These are phyloP conservation scores for Neonothopanus nambi DNA, from an alignment of 1,284 basidiomycete species.

Conservation along the genomic window DNA sequence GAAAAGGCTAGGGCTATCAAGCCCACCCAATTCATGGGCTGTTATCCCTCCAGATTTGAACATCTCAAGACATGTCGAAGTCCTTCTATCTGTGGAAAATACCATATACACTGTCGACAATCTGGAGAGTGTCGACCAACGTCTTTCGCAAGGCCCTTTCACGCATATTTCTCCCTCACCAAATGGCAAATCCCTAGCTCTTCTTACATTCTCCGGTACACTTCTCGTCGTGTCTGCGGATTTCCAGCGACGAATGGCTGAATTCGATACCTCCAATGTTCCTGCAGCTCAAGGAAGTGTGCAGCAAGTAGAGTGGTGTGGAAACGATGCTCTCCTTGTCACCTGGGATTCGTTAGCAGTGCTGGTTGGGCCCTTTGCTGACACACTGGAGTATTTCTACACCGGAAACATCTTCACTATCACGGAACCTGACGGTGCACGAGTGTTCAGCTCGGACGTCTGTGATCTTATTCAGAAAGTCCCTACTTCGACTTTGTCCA, in stretches of 20 bases:
- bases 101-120: slow-evolving; percentile 85
- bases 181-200: slow-evolving; percentile 89
- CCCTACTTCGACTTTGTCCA: slow-evolving; percentile 73
- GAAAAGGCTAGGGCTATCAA: slow-evolving; percentile 55
- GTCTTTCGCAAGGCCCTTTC: slow-evolving; percentile 89
- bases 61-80: slow-evolving; percentile 84
- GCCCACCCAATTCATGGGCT: slow-evolving; percentile 81
- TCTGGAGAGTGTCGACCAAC: slow-evolving; percentile 84
- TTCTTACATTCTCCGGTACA: slow-evolving; percentile 71
- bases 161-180: slow-evolving; percentile 85
- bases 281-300: slow-evolving; percentile 54
- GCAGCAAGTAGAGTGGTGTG: slow-evolving; percentile 89
- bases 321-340: slow-evolving; percentile 91
- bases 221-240: slow-evolving; percentile 95
- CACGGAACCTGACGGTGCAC: slow-evolving; percentile 86
- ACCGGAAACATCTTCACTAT: slow-evolving; percentile 75
- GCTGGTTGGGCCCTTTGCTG: slow-evolving; percentile 91
- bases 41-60: slow-evolving; percentile 86
- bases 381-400: slow-evolving; percentile 85
- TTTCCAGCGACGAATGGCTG: slow-evolving; percentile 86
- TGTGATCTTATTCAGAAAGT: slow-evolving; percentile 96
- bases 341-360: slow-evolving; percentile 82
- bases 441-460: slow-evolving; percentile 76
- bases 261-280: slow-evolving; percentile 70
- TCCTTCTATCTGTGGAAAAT: slow-evolving; percentile 76